These are phyloP conservation scores for Monilinia fructicola DNA, from an alignment of 2,329 filamentous ascomycete species.

Conservation along the genomic window DNA sequence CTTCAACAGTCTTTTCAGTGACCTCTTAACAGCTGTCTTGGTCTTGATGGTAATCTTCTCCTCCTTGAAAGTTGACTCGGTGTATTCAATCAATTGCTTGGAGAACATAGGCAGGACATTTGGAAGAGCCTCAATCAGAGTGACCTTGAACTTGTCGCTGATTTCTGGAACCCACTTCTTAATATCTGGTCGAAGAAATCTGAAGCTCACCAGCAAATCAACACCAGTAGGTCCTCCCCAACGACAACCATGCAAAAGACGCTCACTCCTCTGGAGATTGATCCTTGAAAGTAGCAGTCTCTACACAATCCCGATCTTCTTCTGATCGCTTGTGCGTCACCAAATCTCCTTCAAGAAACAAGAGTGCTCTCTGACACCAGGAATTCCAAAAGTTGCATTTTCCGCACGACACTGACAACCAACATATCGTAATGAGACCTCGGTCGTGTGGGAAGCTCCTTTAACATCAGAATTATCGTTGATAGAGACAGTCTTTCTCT, in stretches of 20 bases:
- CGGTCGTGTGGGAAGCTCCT: slow-evolving; percentile 75
- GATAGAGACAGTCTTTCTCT: slow-evolving; percentile 84
- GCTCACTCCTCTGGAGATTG: slow-evolving; percentile 83
- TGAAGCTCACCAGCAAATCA: slow-evolving; percentile 95
- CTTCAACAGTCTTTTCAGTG: slow-evolving; percentile 88
- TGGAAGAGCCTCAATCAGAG: slow-evolving; percentile 92
- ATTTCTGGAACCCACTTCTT: slow-evolving; percentile 98
- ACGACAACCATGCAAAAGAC: slow-evolving; percentile 96
- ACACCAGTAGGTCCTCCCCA: slow-evolving; percentile 95
- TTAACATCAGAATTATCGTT: slow-evolving; percentile 92
- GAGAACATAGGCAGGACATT: slow-evolving; percentile 98
- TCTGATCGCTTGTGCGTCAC: slow-evolving; percentile 91
- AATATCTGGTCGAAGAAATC: slow-evolving; percentile 99
- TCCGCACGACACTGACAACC: slow-evolving; percentile 93
- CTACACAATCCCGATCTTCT: slow-evolving; percentile 99
- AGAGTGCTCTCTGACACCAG: slow-evolving; percentile 89
- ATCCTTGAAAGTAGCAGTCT: slow-evolving; percentile 98
- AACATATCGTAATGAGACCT: slow-evolving; percentile 99
- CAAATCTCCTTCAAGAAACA: slow-evolving; percentile 98
- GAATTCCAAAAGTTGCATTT: slow-evolving; percentile 98
- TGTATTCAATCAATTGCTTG: slow-evolving; percentile 99
- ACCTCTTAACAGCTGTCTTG: slow-evolving; percentile 99
- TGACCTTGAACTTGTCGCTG: slow-evolving; percentile 92
- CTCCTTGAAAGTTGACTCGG: slow-evolving; percentile 97
- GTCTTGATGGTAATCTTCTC: slow-evolving; percentile 97